A percentile compares a stretch with the other conserved stretches of the same genome.
Conservation (phyloP, 306 rosid species). For the Lathyrus oleraceus region DNA sequence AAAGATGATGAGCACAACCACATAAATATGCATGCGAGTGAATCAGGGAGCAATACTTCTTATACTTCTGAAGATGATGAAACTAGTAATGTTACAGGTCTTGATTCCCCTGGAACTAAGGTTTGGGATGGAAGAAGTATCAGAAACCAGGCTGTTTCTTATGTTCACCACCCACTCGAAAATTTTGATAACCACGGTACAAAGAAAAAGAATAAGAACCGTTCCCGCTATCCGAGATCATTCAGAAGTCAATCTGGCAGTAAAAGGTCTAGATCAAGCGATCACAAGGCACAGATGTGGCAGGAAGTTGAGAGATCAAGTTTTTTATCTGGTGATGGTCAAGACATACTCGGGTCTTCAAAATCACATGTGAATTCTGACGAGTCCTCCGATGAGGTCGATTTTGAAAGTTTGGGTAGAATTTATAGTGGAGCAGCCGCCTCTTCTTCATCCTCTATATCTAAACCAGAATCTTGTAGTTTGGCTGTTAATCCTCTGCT, state of each 20-base stretch:
- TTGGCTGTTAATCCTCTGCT: conserved; percentile 53
- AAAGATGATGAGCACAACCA: conserved; percentile 50
- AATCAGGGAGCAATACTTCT: conserved; percentile 70
- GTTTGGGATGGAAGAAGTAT: conserved; percentile 94
- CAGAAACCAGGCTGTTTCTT: conserved; percentile 65
- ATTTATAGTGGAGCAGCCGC: conserved; percentile 81
- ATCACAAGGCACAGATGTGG: conserved; percentile 58
- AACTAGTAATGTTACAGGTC: conserved; percentile 68
- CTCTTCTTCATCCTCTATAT: conserved; percentile 63
- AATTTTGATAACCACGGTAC: conserved; percentile 49
- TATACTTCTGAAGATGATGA: conserved; percentile 90
- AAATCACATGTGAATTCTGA: conserved; percentile 52
- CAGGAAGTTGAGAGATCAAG: conserved; percentile 95
- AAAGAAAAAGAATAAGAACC: conserved; percentile 65
- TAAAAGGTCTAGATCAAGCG: conserved; percentile 66
- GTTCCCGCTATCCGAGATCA: conserved; percentile 48
- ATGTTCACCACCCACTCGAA: conserved; percentile 97
- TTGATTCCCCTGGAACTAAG: conserved; percentile 90
- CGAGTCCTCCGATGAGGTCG: conserved; percentile 77
- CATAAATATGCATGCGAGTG: conserved; percentile 44
- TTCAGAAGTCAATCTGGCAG: conserved; percentile 56
- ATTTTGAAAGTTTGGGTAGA: conserved; percentile 67
- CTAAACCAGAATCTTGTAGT: conserved; percentile 44
- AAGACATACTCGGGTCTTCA: conserved; percentile 72
- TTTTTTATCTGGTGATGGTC: conserved; percentile 94